Evolutionary conservation across 2,329 filamentous ascomycete genomes (phyloP).

Genomic region (Clonostachys byssicola): DNA sequence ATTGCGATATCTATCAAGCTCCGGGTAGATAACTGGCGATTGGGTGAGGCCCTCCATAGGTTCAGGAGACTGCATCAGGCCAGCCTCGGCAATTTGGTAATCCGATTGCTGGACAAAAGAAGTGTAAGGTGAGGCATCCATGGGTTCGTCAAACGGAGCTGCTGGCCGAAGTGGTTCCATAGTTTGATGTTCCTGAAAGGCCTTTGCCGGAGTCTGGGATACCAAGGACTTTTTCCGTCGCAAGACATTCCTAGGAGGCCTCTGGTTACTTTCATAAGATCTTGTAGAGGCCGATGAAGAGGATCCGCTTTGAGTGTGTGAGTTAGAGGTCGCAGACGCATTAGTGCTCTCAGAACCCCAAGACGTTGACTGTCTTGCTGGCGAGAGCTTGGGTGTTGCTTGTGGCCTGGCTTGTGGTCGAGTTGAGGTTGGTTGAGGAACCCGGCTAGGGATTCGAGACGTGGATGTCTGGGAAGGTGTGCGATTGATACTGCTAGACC

Average conservation of each 20-base stretch:
- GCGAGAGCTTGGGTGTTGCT: constrained; percentile 8
- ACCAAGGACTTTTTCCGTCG: constrained; percentile 45
- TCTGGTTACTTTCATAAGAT: constrained; percentile 22
- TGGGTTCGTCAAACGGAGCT: too few relatives aligned
- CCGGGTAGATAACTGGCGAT: constrained; percentile 48
- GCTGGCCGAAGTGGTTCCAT: too few relatives aligned
- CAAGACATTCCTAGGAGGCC: constrained; percentile 34
- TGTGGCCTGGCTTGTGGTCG: not conserved
- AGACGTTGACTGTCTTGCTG: constrained; percentile 37
- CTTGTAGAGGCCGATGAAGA: constrained; percentile 25
- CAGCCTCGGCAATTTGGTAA: too few relatives aligned
- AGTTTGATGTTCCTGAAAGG: too few relatives aligned
- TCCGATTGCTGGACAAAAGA: too few relatives aligned
- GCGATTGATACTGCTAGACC: constrained; percentile 2
- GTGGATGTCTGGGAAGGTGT: constrained; percentile 8
- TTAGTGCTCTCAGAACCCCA: constrained; percentile 30
- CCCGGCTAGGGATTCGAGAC: constrained; percentile 10
- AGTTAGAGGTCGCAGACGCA: constrained; percentile 20
- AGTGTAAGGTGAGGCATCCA: too few relatives aligned
- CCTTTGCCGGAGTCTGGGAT: constrained; percentile 23
- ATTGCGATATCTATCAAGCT: constrained; percentile 57
- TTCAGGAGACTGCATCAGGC: too few relatives aligned
- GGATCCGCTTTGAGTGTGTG: constrained; percentile 22
- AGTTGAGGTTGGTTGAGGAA: constrained; percentile 10
- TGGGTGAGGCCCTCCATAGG: constrained; percentile 13